These are phyloP conservation scores for Trichoderma cornu-damae DNA, from an alignment of 2,329 filamentous ascomycete genomes.

Conservation along the genomic window DNA sequence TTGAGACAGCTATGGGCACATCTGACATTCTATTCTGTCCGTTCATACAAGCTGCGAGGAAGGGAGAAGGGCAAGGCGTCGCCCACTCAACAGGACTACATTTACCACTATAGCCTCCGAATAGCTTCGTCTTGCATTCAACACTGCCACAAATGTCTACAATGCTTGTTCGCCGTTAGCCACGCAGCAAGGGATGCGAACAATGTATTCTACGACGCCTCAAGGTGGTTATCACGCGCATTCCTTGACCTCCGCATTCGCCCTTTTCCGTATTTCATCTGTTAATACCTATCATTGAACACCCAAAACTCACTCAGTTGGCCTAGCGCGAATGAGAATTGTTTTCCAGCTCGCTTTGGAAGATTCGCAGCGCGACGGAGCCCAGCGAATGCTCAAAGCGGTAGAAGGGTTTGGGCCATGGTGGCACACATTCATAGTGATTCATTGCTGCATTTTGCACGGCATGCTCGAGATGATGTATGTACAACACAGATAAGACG, in stretches of 20 bases:
- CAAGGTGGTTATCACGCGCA: background rate
- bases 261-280: background rate
- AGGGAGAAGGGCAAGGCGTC: too few relatives aligned
- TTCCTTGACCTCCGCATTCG: background rate
- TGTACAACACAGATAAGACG: too few relatives aligned
- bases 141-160: background rate
- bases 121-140: too few relatives aligned
- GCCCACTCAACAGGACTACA: too few relatives aligned
- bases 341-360: conserved; percentile 9
- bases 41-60: too few relatives aligned
- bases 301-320: background rate
- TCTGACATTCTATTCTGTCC: too few relatives aligned
- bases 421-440: background rate
- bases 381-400: background rate
- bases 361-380: conserved; percentile 8
- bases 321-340: background rate
- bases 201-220: conserved; percentile 9
- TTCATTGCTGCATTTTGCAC: background rate
- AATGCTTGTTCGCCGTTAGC: background rate
- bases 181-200: conserved; percentile 13
- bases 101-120: background rate
- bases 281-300: background rate
- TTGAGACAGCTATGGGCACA: too few relatives aligned
- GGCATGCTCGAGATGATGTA: too few relatives aligned
- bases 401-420: background rate